Evolutionary conservation across 768 basidiomycete species (phyloP).

Genomic region (Pleurotus tuoliensis): DNA sequence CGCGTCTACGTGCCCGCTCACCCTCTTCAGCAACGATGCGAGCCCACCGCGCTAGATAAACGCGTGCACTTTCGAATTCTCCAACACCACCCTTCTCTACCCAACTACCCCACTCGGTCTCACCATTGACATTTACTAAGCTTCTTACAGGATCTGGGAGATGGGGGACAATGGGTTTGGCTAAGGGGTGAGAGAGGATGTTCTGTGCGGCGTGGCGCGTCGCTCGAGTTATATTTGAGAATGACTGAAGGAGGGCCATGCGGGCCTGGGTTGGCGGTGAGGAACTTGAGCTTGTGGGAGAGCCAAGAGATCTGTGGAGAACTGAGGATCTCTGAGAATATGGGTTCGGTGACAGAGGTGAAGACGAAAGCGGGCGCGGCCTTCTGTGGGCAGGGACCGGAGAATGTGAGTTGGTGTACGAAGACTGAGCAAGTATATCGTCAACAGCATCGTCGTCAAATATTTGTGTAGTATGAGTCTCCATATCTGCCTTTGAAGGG

Average conservation of each 20-base stretch:
- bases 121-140: conserved; percentile 85
- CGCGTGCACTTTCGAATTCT: conserved; percentile 93
- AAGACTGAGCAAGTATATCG: conserved; percentile 78
- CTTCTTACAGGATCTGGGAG: conserved; percentile 92
- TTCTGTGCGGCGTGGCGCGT: conserved; percentile 93
- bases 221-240: conserved; percentile 90
- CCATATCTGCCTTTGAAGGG: conserved; percentile 89
- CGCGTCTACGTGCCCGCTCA: conserved; percentile 79
- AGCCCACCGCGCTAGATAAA: conserved; percentile 97
- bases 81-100: conserved; percentile 91
- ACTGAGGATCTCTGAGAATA: conserved; percentile 71
- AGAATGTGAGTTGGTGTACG: conserved; percentile 72
- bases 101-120: conserved; percentile 92
- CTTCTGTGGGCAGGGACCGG: conserved; percentile 82
- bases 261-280: conserved; percentile 65
- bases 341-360: conserved; percentile 42
- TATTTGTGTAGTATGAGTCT: conserved; percentile 81
- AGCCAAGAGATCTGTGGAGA: conserved; percentile 73
- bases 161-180: conserved; percentile 94
- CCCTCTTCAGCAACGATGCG: conserved; percentile 97
- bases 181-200: conserved; percentile 91
- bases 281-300: conserved; percentile 44
- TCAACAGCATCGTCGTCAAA: conserved; percentile 88
- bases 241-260: conserved; percentile 83
- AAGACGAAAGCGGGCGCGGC: conserved; percentile 59